phyloP scores from a whole-genome alignment of 2,329 filamentous ascomycete genomes.

The Talaromyces sp. region DNA sequence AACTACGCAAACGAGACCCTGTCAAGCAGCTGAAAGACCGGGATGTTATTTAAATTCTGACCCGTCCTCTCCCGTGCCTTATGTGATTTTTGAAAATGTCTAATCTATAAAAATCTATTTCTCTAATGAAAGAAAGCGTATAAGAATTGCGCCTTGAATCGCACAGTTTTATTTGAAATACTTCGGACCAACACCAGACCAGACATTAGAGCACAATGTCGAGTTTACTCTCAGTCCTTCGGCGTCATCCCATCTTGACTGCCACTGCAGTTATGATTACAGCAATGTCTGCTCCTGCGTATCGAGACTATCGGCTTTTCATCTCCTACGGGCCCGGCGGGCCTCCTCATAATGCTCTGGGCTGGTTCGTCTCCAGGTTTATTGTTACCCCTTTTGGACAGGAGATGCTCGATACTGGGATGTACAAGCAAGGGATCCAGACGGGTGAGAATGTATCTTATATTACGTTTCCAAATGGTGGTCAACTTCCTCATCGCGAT shows the following conservation, averaged over 20 bases:
- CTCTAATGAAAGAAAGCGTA: no score
- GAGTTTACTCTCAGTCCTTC: not conserved
- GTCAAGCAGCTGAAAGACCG: no score
- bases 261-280: not conserved
- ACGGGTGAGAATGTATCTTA: conserved; percentile 16
- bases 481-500: conserved; percentile 16
- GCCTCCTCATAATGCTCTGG: conserved; percentile 31
- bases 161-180: not conserved
- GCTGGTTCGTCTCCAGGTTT: conserved; percentile 28
- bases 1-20: no score
- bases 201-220: not conserved
- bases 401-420: conserved; percentile 27
- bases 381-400: conserved; percentile 23
- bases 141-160: no score
- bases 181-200: not conserved
- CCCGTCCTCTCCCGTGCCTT: no score
- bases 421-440: conserved; percentile 21
- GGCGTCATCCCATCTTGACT: not conserved
- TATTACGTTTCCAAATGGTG: conserved; percentile 16
- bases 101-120: no score
- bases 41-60: no score
- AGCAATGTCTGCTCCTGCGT: conserved; percentile 7
- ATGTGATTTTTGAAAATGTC: no score
- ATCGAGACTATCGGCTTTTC: conserved; percentile 34
- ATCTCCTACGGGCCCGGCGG: conserved; percentile 35